Conservation (phyloP, 1,284 basidiomycete species). For the Pulchroboletus neoregius region DNA sequence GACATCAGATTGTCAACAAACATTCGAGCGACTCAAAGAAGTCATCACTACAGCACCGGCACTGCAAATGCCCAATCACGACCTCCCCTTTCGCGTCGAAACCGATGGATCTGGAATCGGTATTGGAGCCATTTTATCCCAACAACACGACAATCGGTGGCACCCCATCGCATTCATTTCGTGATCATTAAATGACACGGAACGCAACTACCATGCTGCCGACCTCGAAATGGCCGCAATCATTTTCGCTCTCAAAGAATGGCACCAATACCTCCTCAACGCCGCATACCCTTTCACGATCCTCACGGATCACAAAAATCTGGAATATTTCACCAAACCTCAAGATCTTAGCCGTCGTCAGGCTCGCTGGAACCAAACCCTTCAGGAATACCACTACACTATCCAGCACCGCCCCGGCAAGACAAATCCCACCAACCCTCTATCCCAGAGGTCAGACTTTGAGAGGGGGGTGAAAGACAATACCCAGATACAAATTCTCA, state of each 20-base stretch:
- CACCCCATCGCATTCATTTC: not conserved
- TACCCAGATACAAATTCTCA: too few relatives aligned
- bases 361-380: not conserved
- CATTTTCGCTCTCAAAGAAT: not conserved
- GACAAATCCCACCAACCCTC: not conserved
- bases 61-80: not conserved
- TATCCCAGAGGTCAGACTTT: not conserved
- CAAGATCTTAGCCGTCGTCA: not conserved
- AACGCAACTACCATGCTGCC: not conserved
- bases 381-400: not conserved
- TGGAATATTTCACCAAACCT: not conserved
- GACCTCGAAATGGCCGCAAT: not conserved
- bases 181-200: accelerated
- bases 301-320: not conserved
- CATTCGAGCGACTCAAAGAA: not conserved
- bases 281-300: not conserved
- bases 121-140: not conserved
- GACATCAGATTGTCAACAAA: not conserved
- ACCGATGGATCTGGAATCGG: not conserved
- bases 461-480: not conserved
- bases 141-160: not conserved
- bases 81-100: not conserved
- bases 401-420: not conserved
- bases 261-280: not conserved
- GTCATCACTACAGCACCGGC: not conserved